Evolutionary conservation across 2,329 filamentous ascomycete species (phyloP), one percentile per base, ranked within the genome.

Genomic region (Cladorrhinum sp.): DNA sequence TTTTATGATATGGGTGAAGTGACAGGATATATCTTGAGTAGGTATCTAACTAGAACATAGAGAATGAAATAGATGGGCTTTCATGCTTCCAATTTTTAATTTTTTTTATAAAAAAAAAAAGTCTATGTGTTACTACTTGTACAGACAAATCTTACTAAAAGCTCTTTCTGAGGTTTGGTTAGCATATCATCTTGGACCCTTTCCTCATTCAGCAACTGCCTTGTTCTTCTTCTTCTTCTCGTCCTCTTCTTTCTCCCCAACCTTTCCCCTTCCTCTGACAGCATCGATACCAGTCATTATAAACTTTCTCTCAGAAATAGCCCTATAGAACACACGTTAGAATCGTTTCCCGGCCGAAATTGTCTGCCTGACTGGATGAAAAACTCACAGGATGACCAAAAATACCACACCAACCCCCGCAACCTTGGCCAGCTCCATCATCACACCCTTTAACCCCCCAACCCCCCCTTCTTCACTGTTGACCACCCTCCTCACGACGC

Each of bases 361-460:
- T n/a, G n/a, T n/a, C n/a, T n/a, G n/a, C n/a, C n/a, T n/a, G n/a
- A n/a, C n/a, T n/a, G n/a, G n/a, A n/a, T n/a, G n/a, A n/a, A n/a
- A n/a, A n/a, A 85, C 88, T 80, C 78, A 90, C 88, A 90, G 77
- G 14, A 82, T 67, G 58, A 82, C 66, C 30, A 83, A 71, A 69
- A 87, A 83, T 21, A 80, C 76, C 62, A 81, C 70, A 52, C 82
- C 82, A 30, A 82, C 74, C 14, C 71, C 75, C 50, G 78, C 80
- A 55, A 83, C 77, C 67, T 80, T 81, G 56, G 82, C 61, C 12
- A 86, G 68, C 62, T 79, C 73, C 57, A 63, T 65, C 16, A 79
- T 66, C 5, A 74, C 70, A 30, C 73, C 70, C 21, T 67, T 65
- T 2, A 23, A 18, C 64, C 50, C 3, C 73, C 63, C 12, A 67